Percentiles rank a stretch among this genome's conserved stretches.
These are phyloP conservation scores for Lachancea sp. DNA, from an alignment of 805 yeast genomes.

Conservation along the genomic window DNA sequence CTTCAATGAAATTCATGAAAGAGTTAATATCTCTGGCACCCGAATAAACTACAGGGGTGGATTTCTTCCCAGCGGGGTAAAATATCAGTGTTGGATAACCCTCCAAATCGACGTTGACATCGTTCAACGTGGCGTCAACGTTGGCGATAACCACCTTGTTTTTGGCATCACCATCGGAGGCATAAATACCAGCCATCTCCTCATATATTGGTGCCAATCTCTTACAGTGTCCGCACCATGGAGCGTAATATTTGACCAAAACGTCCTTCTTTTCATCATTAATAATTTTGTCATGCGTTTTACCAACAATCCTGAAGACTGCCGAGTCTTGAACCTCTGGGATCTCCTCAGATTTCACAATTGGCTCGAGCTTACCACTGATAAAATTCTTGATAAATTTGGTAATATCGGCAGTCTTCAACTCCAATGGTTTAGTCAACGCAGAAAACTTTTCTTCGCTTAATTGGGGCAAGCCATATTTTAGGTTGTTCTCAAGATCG, in stretches of 20 bases:
- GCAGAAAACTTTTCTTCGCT: slow-evolving; percentile 28
- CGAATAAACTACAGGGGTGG: slow-evolving; percentile 56
- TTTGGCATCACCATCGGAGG: slow-evolving; percentile 41
- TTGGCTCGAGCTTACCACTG: slow-evolving; percentile 62
- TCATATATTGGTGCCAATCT: slow-evolving; percentile 83
- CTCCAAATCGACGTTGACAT: slow-evolving; percentile 64
- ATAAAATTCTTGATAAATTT: slow-evolving; percentile 57
- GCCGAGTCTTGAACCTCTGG: slow-evolving; percentile 78
- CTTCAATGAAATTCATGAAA: slow-evolving; percentile 64
- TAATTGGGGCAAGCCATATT: slow-evolving; percentile 69
- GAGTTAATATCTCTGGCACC: slow-evolving; percentile 71
- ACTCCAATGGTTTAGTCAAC: slow-evolving; percentile 24
- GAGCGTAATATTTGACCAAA: slow-evolving; percentile 88
- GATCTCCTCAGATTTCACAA: slow-evolving; percentile 75
- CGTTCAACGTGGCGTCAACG: slow-evolving; percentile 85
- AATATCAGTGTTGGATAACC: slow-evolving; percentile 92
- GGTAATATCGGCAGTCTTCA: slow-evolving; percentile 49
- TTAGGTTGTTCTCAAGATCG: slow-evolving; percentile 57
- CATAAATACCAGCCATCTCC: slow-evolving; percentile 70
- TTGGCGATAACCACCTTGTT: slow-evolving; percentile 70
- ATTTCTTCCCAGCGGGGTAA: slow-evolving; percentile 80
- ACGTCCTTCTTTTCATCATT: slow-evolving; percentile 56
- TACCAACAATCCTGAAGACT: slow-evolving; percentile 73
- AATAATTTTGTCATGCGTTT: slow-evolving; percentile 68
- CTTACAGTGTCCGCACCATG: slow-evolving; percentile 98